A percentile compares a stretch with the other conserved stretches of the same genome.
phyloP scores from a whole-genome alignment of 768 basidiomycete species.

The Leccinum subgranulosum region DNA sequence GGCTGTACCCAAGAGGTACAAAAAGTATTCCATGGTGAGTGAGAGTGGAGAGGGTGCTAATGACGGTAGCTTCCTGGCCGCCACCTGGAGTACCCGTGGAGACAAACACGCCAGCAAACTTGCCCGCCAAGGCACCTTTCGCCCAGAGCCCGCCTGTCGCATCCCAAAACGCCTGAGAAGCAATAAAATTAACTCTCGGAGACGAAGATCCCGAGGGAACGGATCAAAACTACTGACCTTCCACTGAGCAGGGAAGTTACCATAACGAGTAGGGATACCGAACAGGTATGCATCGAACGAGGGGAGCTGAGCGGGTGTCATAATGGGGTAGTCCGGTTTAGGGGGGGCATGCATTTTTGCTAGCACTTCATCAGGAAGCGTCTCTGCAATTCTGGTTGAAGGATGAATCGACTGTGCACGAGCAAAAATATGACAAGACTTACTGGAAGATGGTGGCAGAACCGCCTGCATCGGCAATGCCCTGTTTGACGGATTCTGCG shows the following conservation, averaged over 20 bases:
- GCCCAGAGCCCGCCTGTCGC: slow-evolving; percentile 66
- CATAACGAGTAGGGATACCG: slow-evolving; percentile 79
- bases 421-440: slow-evolving; percentile 14
- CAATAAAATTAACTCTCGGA: slow-evolving; percentile 4
- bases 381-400: slow-evolving; percentile 67
- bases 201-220: neutral
- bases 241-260: slow-evolving; percentile 77
- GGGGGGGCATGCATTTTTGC: slow-evolving; percentile 66
- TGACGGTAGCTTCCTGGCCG: slow-evolving; percentile 68
- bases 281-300: slow-evolving; percentile 71
- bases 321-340: slow-evolving; percentile 69
- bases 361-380: slow-evolving; percentile 66
- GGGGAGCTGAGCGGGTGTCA: slow-evolving; percentile 51
- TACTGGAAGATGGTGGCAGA: slow-evolving; percentile 53
- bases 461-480: slow-evolving; percentile 49
- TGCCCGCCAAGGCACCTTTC: slow-evolving; percentile 60
- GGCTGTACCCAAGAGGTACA: slow-evolving; percentile 71
- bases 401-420: neutral
- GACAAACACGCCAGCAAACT: slow-evolving; percentile 72
- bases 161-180: slow-evolving; percentile 67
- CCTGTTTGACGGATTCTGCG: slow-evolving; percentile 49
- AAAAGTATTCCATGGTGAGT: slow-evolving; percentile 70
- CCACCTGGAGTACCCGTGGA: slow-evolving; percentile 73
- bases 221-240: slow-evolving; percentile 44
- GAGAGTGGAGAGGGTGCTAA: slow-evolving; percentile 53